Base-by-base conservation (phyloP, 768 basidiomycete genomes). In the Cyclocybe cylindracea region DNA sequence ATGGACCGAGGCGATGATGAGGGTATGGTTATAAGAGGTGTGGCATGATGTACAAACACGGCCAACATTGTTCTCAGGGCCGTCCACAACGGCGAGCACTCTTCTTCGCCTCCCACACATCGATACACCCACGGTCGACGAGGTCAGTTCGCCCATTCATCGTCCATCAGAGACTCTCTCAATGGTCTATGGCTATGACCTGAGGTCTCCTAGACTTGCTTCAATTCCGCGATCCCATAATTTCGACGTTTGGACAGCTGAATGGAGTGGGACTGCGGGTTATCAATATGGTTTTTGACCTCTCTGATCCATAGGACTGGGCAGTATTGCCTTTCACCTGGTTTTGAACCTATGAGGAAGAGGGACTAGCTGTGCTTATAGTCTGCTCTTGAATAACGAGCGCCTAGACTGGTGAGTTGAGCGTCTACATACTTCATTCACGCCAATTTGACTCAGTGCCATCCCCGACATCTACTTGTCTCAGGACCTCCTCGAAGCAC, bases 71-170 rank as follows among this genome's bases (percentile, higher is more conserved):
- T 62, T 50, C 57, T 61, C 61, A 63, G 24, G 24, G 24, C 56
- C 57, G 54, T 57, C 54, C 48, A 56, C 61, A n/a, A 57, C 61
- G 46, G 48, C 48, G 61, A 61, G 54, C 51, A 56, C 35, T 38
- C 35, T 19, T 38, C 41, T 29, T 46, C 43, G 19, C 29, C 44
- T 18, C 46, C 29, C 39, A 18, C 43, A 32, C n/a, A n/a, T 36
- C 33, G 39, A 18, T n/a, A 14, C 33, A 24, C 38, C 38, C 8
- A 13, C 48, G 24, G 37, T 18, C 49, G 40, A 46, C 54, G 39
- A 34, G 19, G 11, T 18, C 43, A 18, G n/a, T 10, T 36, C 9
- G 13, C 18, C 14, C 37, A 38, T 16, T 38, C 37, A 38, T 11
- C 24, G 24, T 24, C 24, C 24, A 24, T 24, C 24, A 24, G 24